Conservation (phyloP, 2,329 filamentous ascomycete species). For the Cercospora zeina region DNA sequence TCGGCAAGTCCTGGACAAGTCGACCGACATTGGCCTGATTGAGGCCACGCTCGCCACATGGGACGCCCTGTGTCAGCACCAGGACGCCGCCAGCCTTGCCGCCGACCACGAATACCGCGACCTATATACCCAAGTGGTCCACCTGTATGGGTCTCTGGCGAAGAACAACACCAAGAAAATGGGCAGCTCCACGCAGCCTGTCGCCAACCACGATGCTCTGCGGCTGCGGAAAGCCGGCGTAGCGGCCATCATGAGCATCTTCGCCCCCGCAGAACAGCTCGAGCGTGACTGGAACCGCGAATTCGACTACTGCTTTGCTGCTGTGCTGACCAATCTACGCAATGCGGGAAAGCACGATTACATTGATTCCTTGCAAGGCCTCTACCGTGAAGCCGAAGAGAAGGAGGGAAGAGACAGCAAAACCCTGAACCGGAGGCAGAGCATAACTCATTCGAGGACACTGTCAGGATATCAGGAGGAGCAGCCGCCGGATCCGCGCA, state of each 20-base stretch:
- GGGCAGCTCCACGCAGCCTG: conserved; percentile 35
- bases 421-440: conserved; percentile 67
- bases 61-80: conserved; percentile 82
- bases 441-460: conserved; percentile 75
- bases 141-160: conserved; percentile 76
- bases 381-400: conserved; percentile 67
- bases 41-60: conserved; percentile 87
- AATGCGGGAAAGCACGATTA: conserved; percentile 66
- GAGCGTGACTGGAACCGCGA: conserved; percentile 50
- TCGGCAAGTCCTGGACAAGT: conserved; percentile 71
- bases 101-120: conserved; percentile 80
- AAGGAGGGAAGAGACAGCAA: conserved; percentile 63
- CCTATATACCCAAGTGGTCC: conserved; percentile 80
- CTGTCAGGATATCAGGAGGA: conserved; percentile 56
- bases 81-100: conserved; percentile 80
- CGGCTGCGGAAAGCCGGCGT: conserved; percentile 57
- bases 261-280: conserved; percentile 68
- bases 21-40: conserved; percentile 86
- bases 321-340: conserved; percentile 84
- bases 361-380: conserved; percentile 66
- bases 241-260: conserved; percentile 74
- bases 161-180: conserved; percentile 51
- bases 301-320: conserved; percentile 75
- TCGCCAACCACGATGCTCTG: conserved; percentile 68
- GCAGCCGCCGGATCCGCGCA: conserved; percentile 61